Percentiles rank a stretch among this genome's conserved stretches.
Evolutionary conservation across 306 rosid species (phyloP).

Genomic region (Aeschynomene evenia): DNA sequence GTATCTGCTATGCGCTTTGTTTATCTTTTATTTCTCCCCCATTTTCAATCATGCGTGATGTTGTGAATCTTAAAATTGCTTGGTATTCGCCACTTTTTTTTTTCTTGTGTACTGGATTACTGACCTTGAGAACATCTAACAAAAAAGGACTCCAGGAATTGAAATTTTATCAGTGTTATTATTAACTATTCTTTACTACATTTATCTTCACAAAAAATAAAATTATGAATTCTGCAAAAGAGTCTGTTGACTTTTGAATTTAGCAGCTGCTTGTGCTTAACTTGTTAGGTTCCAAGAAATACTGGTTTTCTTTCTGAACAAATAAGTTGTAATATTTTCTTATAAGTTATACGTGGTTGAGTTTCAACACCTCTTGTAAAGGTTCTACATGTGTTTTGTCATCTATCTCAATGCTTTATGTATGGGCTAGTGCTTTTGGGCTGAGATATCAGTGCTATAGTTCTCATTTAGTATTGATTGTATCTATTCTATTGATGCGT

Average conservation of each 20-base stretch:
- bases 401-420: not conserved
- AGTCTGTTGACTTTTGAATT: not conserved
- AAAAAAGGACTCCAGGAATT: not conserved
- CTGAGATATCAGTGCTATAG: not conserved
- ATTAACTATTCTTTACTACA: not conserved
- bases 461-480: not conserved
- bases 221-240: not conserved
- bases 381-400: not conserved
- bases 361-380: not conserved
- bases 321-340: not conserved
- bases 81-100: not conserved
- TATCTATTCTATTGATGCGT: not conserved
- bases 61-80: slow-evolving; percentile 9
- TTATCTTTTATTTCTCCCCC: not conserved
- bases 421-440: not conserved
- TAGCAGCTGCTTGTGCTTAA: slow-evolving; percentile 6
- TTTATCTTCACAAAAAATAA: not conserved
- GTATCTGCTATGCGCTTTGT: slow-evolving; percentile 40
- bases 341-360: slow-evolving; percentile 8
- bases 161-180: not conserved
- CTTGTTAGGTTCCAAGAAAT: not conserved
- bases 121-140: slow-evolving; percentile 2
- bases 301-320: not conserved
- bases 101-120: not conserved
- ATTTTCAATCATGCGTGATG: not conserved